Percentiles rank a stretch among this genome's conserved stretches.
phyloP scores from a whole-genome alignment of 1,284 basidiomycete genomes.

The Golubevia sp. region DNA sequence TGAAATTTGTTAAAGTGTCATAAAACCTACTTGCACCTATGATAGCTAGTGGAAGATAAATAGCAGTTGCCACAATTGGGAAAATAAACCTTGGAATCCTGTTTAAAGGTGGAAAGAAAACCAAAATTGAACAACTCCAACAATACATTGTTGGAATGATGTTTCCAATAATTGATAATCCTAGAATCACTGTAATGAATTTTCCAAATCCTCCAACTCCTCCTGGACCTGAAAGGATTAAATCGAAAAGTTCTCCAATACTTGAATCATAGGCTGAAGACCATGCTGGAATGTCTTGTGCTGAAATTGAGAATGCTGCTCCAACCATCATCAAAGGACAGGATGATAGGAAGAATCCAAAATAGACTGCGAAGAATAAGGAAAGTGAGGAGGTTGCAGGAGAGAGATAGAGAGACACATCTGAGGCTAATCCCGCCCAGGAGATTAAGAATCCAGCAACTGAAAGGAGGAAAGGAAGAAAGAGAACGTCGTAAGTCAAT shows the following conservation, averaged over 20 bases:
- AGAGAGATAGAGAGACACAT: slow-evolving; percentile 59
- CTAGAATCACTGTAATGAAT: slow-evolving; percentile 80
- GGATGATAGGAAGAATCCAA: slow-evolving; percentile 41
- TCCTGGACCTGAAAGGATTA: slow-evolving; percentile 73
- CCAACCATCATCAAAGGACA: slow-evolving; percentile 59
- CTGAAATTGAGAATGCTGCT: slow-evolving; percentile 56
- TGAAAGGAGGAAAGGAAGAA: no score
- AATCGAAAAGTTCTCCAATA: slow-evolving; percentile 74
- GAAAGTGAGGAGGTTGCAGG: slow-evolving; percentile 27
- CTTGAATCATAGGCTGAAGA: background rate
- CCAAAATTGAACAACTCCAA: slow-evolving; percentile 79
- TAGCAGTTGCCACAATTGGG: slow-evolving; percentile 77
- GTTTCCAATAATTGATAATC: slow-evolving; percentile 72
- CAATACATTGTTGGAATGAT: slow-evolving; percentile 83
- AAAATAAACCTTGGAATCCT: slow-evolving; percentile 82
- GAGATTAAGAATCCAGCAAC: slow-evolving; percentile 61
- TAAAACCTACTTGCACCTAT: slow-evolving; percentile 59
- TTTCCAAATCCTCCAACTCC: slow-evolving; percentile 74
- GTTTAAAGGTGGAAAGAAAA: slow-evolving; percentile 70
- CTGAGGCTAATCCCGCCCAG: slow-evolving; percentile 41
- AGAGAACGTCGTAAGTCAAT: no score
- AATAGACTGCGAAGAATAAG: slow-evolving; percentile 29
- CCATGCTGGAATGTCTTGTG: slow-evolving; percentile 56
- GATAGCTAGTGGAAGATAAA: slow-evolving; percentile 66
- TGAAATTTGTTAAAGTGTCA: slow-evolving; percentile 59